Evolutionary conservation across 139 green algal genomes (phyloP).

Genomic region (Nannochloris sp.): DNA sequence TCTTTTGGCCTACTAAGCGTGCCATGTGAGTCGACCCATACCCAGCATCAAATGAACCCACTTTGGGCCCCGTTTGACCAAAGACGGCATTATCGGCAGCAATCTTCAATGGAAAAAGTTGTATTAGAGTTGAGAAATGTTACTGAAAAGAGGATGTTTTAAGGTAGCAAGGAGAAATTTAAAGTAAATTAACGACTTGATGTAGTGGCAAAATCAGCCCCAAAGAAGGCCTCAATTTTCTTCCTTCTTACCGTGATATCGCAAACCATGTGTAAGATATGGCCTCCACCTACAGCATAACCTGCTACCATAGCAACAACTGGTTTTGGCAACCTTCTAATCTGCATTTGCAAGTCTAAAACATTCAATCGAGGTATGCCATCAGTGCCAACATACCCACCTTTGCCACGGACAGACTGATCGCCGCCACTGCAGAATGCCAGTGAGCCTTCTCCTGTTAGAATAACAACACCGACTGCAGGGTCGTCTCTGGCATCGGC

Average conservation of each 20-base stretch:
- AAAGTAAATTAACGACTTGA: neutral
- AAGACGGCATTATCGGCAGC: constrained; percentile 97
- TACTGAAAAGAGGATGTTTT: neutral
- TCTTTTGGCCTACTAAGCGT: constrained; percentile 88
- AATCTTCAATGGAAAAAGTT: constrained; percentile 48
- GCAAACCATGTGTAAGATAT: constrained; percentile 98
- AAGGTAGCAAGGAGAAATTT: no score
- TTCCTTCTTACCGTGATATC: constrained; percentile 76
- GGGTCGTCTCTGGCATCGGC: constrained; percentile 83
- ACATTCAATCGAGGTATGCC: constrained; percentile 87
- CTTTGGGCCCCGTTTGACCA: constrained; percentile 96
- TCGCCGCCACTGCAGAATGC: constrained; percentile 97
- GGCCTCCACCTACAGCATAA: constrained; percentile 93
- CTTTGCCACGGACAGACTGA: constrained; percentile 80
- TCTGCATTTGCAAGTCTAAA: constrained; percentile 93
- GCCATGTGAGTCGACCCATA: constrained; percentile 94
- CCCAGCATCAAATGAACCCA: constrained; percentile 93
- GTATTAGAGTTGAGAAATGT: neutral
- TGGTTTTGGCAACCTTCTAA: constrained; percentile 87
- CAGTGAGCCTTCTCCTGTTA: constrained; percentile 74
- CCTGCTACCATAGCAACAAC: constrained; percentile 93
- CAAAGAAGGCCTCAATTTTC: neutral
- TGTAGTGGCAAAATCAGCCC: neutral
- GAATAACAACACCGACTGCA: constrained; percentile 82
- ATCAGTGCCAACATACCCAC: constrained; percentile 88